Conservation (phyloP, 164 flowering plant species). For the Aristolochia californica region DNA sequence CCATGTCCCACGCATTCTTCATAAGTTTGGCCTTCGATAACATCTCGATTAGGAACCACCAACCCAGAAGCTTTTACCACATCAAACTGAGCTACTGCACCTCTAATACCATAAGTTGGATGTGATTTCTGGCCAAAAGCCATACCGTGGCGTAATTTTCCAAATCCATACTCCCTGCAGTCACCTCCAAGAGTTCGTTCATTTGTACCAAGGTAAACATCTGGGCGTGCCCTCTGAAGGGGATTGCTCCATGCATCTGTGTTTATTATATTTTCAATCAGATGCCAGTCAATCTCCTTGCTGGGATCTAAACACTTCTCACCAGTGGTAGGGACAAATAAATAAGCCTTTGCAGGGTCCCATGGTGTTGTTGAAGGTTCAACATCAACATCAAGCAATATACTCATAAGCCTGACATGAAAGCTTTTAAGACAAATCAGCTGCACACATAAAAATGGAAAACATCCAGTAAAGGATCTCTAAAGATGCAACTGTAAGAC, state of each 20-base stretch:
- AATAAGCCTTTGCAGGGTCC: constrained; percentile 97
- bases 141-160: constrained; percentile 85
- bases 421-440: constrained; percentile 79
- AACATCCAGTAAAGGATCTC: no score
- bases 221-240: constrained; percentile 94
- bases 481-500: no score
- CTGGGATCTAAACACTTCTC: constrained; percentile 38
- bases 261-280: constrained; percentile 37
- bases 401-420: constrained; percentile 98
- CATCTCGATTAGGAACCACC: constrained; percentile 44
- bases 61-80: constrained; percentile 87
- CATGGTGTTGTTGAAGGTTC: constrained; percentile 97
- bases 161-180: constrained; percentile 95
- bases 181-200: constrained; percentile 96
- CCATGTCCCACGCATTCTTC: constrained; percentile 24
- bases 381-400: constrained; percentile 98
- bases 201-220: constrained; percentile 96
- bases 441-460: constrained; percentile 29
- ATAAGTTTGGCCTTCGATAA: constrained; percentile 15
- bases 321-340: constrained; percentile 71
- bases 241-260: constrained; percentile 88
- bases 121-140: constrained; percentile 81
- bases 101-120: constrained; percentile 96
- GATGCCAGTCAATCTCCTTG: constrained; percentile 69
- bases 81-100: constrained; percentile 95